Evolutionary conservation across 371 early-diverging fungal species (phyloP), one percentile per base, ranked within the genome.

Genomic region (Cokeromyces recurvatus): DNA sequence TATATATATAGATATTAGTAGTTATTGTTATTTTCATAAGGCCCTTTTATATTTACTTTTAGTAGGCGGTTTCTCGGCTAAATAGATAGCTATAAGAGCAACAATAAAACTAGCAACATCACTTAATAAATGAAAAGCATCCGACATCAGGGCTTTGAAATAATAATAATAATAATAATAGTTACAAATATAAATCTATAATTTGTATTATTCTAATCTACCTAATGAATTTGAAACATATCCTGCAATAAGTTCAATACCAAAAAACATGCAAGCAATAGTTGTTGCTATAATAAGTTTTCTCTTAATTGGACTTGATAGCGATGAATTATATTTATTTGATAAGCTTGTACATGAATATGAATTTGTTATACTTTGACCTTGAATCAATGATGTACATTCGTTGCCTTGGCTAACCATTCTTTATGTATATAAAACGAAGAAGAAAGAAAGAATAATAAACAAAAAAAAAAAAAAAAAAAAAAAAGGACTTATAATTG

Each of bases 81-180:
- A 65, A 59, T 84, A 82, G 43, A 90, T 75, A 19, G 88, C 86
- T 46, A 71, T 72, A 37, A 90, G 54, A 9, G 86, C 85, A 20
- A 90, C 83, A 20, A 79, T 74, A 53, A 88, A 87, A 44, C 88
- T 86, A 31, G 82, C 79, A 15, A 87, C 80, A 55, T 84, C 84
- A 50, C 84, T 81, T 23, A 90, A 62, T 46, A 90, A 64, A 56
- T 90, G 89, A 59, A 90, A 87, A 21, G 83, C 79, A 64, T 88
- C 90, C 39, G 78, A 77, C 65, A 88, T 71, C 40, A 90, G 74
- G 3, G 90, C 90, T 73, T 50, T 39, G 17, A 20, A 34, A 17
- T 21, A 17, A 35, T 23, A 29, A 22, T 37, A 24, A 32, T 25
- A 46, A 14, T 44, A 48, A 35, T 37, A 37, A 17, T 19, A 37